Evolutionary conservation across 768 basidiomycete genomes (phyloP).

Genomic region (Leccinum subgranulosum): DNA sequence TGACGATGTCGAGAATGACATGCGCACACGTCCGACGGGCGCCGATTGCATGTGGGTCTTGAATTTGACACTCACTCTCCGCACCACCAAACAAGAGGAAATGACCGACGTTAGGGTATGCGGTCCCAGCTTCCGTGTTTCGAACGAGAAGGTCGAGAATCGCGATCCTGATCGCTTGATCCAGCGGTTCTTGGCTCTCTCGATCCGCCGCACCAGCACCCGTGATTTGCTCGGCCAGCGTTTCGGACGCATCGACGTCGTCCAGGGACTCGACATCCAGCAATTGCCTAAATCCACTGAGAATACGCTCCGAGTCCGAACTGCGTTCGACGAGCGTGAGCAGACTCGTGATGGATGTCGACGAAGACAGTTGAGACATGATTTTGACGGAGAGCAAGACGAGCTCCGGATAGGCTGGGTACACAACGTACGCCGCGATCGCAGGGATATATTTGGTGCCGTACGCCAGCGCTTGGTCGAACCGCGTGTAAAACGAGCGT

Average conservation of each 20-base stretch:
- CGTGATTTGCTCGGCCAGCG: conserved; percentile 56
- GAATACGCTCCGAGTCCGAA: conserved; percentile 79
- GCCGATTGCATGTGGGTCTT: conserved; percentile 75
- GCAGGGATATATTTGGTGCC: conserved; percentile 71
- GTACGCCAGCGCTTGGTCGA: conserved; percentile 75
- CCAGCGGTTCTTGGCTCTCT: conserved; percentile 43
- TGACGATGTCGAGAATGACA: conserved; percentile 74
- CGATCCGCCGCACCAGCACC: conserved; percentile 71
- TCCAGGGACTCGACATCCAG: conserved; percentile 60
- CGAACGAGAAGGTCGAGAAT: conserved; percentile 80
- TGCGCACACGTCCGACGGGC: conserved; percentile 73
- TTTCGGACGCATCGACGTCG: conserved; percentile 59
- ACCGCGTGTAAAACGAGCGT: conserved; percentile 65
- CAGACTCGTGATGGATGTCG: conserved; percentile 67
- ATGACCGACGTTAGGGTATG: conserved; percentile 84
- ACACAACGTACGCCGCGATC: conserved; percentile 74
- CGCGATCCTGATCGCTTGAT: conserved; percentile 70
- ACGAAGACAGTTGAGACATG: conserved; percentile 61
- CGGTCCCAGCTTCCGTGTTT: conserved; percentile 58
- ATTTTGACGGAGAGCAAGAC: conserved; percentile 78
- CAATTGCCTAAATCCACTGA: conserved; percentile 71
- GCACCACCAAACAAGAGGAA: conserved; percentile 76
- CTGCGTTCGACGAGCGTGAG: conserved; percentile 78
- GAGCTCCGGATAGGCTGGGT: conserved; percentile 68
- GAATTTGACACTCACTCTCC: conserved; percentile 60